Conservation (phyloP, 1,284 basidiomycete species). For the Trichosporon ovoides region DNA sequence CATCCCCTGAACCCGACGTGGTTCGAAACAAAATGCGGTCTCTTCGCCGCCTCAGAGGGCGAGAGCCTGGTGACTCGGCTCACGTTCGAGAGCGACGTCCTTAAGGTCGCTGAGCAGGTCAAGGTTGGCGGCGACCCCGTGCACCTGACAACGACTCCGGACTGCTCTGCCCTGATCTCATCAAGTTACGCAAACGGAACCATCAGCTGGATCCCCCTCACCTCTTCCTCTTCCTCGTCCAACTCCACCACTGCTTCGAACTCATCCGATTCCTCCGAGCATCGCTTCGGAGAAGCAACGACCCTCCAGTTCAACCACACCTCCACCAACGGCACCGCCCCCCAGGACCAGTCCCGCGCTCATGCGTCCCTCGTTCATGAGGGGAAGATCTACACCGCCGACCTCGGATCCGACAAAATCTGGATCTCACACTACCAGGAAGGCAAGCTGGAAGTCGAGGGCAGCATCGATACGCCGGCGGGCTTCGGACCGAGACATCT, state of each 20-base stretch:
- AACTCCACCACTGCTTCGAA: too few relatives aligned
- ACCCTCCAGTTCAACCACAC: neutral
- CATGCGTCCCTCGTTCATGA: neutral
- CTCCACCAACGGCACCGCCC: neutral
- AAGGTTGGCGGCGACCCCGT: neutral
- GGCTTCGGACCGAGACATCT: neutral
- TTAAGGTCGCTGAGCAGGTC: neutral
- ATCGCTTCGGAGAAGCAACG: neutral
- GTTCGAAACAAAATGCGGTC: neutral
- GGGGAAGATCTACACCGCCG: slow-evolving; percentile 1
- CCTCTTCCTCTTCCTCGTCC: too few relatives aligned
- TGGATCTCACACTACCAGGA: neutral
- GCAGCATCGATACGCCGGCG: neutral
- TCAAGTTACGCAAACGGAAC: neutral
- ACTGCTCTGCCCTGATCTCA: neutral
- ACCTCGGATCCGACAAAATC: neutral
- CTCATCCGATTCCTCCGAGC: too few relatives aligned
- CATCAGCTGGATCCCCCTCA: slow-evolving; percentile 1
- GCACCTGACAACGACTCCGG: neutral
- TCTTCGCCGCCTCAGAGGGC: neutral
- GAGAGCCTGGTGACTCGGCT: neutral
- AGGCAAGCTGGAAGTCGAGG: neutral
- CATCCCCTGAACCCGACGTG: neutral
- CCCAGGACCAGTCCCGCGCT: neutral
- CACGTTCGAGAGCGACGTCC: neutral